Evolutionary conservation across 1,284 basidiomycete species (phyloP), one percentile per base, ranked within the genome.

Genomic region (Leccinum holopus): DNA sequence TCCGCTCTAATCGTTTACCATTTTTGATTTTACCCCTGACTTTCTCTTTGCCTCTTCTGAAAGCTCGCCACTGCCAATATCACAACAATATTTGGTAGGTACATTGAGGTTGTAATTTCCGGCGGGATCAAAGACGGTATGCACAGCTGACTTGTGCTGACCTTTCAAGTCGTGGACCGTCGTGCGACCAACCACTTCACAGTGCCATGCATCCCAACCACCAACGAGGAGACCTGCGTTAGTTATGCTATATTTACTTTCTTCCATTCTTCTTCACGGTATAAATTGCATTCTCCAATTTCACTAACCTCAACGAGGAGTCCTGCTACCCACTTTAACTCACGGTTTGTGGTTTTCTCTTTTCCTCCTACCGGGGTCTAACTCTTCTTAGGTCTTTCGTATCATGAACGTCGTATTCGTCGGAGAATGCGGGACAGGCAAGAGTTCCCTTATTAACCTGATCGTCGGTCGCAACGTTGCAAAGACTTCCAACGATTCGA

Each of bases 361-460:
- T 6, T 12, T 12, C 41, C 18, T 55, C 16, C 14, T 41, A 28
- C 25, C 21, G 4, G 30, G 14, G 25, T 39, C 59, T 69, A n/a
- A 67, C 14, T 6, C 5, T 54, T 12, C 53, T 16, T 16, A 66
- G 41, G 10, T 25, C 14, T 49, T 53, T 49, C 30, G 30, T 16
- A 21, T 21, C 55, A 65, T 69, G 70, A 68, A 70, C 52, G 14
- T 71, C 32, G 58, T 71, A 41, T 37, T 72, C 18, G 60, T 30
- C 49, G 69, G 69, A 10, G 71, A 72, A 59, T 66, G 62, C 2
- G 69, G 69, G 5, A 62, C 58, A 18, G 69, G 71, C 49, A 71
- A 72, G 52, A 69, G 69, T 12, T 72, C 65, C 11, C 56, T 72
- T n/a, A 58, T 72, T 3, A 72, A 71, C 54, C 44, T 72, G 10